phyloP scores from a whole-genome alignment of 2,329 filamentous ascomycete species.

The Cercospora zeae-maydis region DNA sequence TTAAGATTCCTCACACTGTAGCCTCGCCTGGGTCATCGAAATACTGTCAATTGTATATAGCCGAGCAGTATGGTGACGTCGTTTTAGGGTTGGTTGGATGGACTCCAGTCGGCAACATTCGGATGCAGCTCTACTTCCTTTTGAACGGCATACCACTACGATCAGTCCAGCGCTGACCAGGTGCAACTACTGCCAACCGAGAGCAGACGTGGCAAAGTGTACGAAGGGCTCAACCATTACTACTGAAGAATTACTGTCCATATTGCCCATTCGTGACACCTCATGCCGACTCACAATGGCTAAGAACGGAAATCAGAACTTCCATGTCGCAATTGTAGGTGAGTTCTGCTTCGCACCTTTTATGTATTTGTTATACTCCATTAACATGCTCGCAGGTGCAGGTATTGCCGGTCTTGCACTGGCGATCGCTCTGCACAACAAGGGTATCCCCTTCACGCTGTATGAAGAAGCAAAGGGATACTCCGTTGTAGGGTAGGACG shows the following conservation, averaged over 20 bases:
- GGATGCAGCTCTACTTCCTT: neutral
- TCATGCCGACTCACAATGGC: neutral
- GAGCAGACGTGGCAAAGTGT: neutral
- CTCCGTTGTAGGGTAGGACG: constrained; percentile 41
- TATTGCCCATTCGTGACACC: neutral
- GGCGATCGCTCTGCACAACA: constrained; percentile 49
- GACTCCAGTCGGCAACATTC: neutral
- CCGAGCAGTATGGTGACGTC: neutral
- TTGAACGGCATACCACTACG: neutral
- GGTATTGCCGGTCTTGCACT: constrained; percentile 57
- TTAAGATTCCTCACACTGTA: no score
- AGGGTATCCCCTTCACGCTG: constrained; percentile 42
- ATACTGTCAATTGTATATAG: no score
- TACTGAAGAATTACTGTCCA: neutral
- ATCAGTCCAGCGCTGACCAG: neutral
- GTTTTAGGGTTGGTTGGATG: neutral
- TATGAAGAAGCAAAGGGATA: constrained; percentile 47
- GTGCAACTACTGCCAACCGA: neutral
- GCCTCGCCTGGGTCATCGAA: no score
- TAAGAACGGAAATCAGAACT: neutral
- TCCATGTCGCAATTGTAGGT: constrained; percentile 6
- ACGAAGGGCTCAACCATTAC: neutral
- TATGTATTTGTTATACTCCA: constrained; percentile 7
- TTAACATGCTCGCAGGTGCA: constrained; percentile 54
- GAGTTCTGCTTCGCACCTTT: neutral